Conservation (phyloP, 2,329 filamentous ascomycete species). For the Beauveria varroae region DNA sequence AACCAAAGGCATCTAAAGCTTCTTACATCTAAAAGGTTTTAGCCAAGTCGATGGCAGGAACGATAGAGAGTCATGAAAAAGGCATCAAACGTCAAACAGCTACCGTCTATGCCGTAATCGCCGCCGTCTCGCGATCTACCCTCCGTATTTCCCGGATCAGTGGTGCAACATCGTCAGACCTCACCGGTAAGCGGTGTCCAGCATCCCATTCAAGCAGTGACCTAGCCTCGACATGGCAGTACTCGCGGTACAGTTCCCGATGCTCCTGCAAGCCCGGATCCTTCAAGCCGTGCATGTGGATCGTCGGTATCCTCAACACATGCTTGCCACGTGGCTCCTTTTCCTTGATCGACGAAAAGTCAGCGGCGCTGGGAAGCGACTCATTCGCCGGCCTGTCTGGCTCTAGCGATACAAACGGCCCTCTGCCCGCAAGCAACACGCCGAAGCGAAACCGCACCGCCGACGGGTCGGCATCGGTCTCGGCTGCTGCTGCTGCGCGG, state of each 20-base stretch:
- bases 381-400: background rate
- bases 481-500: conserved; percentile 19
- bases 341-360: conserved; percentile 20
- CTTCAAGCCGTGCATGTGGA: conserved; percentile 38
- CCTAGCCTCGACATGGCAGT: conserved; percentile 47
- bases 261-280: conserved; percentile 54
- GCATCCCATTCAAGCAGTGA: conserved; percentile 67
- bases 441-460: conserved; percentile 26
- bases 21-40: no score
- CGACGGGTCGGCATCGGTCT: background rate
- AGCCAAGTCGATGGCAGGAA: no score
- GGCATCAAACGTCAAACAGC: no score
- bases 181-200: conserved; percentile 62
- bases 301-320: conserved; percentile 24
- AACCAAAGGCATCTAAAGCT: no score
- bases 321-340: conserved; percentile 19
- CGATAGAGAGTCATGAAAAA: no score
- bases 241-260: conserved; percentile 44
- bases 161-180: conserved; percentile 53
- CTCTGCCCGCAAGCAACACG: conserved; percentile 28
- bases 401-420: conserved; percentile 22
- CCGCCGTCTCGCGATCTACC: background rate
- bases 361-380: conserved; percentile 15
- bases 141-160: conserved; percentile 19
- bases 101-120: background rate